Evolutionary conservation across 2,329 filamentous ascomycete species (phyloP).

Genomic region (Coniochaeta sp.): DNA sequence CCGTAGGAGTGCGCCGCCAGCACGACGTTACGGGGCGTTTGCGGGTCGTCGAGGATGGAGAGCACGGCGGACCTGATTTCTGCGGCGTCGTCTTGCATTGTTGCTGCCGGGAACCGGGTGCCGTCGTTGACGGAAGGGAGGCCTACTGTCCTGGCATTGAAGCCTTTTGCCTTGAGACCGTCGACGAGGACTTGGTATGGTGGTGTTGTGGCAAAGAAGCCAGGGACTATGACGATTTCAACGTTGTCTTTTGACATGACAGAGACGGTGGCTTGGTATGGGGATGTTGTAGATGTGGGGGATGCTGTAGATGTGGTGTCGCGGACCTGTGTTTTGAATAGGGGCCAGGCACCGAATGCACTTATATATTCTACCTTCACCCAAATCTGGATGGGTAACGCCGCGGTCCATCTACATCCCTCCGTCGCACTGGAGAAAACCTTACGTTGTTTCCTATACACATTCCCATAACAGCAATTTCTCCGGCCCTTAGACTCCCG

Average conservation of each 20-base stretch:
- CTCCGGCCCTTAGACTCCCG: no score
- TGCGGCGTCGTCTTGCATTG: constrained; percentile 11
- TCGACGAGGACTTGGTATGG: constrained; percentile 5
- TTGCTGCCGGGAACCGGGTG: constrained; percentile 7
- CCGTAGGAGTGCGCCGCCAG: constrained; percentile 26
- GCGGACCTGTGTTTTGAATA: no score
- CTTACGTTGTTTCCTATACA: no score
- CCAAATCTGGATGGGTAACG: no score
- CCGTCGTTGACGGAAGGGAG: constrained; percentile 12
- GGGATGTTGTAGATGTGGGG: no score
- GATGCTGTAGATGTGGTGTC: no score
- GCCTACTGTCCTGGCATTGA: constrained; percentile 1
- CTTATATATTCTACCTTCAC: no score
- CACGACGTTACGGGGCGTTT: constrained; percentile 15
- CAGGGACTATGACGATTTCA: constrained; percentile 8
- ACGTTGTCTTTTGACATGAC: background rate
- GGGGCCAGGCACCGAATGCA: no score
- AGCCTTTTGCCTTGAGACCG: constrained; percentile 2
- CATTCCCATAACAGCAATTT: no score
- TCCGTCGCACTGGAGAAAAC: no score
- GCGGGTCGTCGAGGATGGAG: constrained; percentile 14
- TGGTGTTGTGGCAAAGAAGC: constrained; percentile 6
- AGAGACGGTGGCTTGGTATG: no score
- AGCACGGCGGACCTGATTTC: constrained; percentile 7
- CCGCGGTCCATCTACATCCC: no score